Evolutionary conservation across 208 protist species (phyloP), one percentile per base, ranked within the genome.

Genomic region (Leishmania tarentolae): DNA sequence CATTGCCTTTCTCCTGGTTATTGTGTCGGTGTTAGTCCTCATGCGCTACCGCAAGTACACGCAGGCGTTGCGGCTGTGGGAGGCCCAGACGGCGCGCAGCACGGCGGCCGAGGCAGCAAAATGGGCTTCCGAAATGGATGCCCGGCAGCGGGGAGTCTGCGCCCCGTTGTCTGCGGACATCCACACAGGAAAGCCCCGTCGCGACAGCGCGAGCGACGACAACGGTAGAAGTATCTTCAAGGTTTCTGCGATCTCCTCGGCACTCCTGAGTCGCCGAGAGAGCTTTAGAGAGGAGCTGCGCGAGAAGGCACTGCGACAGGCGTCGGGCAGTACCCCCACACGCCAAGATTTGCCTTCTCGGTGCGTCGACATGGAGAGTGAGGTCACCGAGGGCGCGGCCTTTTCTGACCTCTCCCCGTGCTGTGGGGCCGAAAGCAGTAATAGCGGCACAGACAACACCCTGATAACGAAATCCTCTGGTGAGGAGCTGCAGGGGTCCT

Each of bases 41-140:
- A 8, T 50, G n/a, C 66, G 44, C 53, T 71, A 86, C 50, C 50
- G 57, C 57, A 75, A 71, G 57, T 75, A 82, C 78, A 71, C 71
- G 0, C 46, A n/a, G 5, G 42, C 70, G 37, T 50, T 76, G 52
- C 57, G 76, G 70, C 21, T 57, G 70, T 82, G 70, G 78, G 56
- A 75, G 56, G 71, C 70, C 0, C 70, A 53, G 57, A 63, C 42
- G 56, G 31, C 35, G 44, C 70, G 70, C 40, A 42, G 35, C 8
- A 7, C 68, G n/a, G 78, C 68, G 24, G 50, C 8, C 13, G 68
- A 75, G 70, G 78, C 19, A 31, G 47, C 11, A 31, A 24, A 24
- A 37, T 76, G 70, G 78, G 35, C 40, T 44, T 42, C 69, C 3
- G 31, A 81, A 59, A 53, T 46, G 77, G 42, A 75, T n/a, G 42